Base-by-base conservation (phyloP, 371 early-diverging fungal species). In the Rhizopus delemar region DNA sequence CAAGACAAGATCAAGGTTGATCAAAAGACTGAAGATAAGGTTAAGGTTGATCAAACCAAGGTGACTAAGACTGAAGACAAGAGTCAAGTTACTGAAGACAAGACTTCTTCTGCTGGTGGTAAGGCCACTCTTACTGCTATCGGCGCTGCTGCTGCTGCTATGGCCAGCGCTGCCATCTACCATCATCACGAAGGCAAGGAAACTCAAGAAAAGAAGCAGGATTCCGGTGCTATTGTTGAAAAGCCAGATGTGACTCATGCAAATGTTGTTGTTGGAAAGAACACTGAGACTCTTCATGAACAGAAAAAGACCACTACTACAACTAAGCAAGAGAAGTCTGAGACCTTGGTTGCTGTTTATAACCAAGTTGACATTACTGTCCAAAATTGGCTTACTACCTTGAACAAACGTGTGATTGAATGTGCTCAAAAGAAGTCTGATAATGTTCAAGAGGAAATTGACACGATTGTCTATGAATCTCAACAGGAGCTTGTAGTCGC, bases 131-230 rank as follows among this genome's bases (percentile, higher is more conserved):
- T 43, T 4, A 53, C 64, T n/a, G 64, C 61, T 49, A 41, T 57
- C 43, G 66, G 66, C 16, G 57, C 68, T 41, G 68, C 63, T n/a
- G 61, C 68, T 15, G 60, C 63, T 39, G 63, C 63, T 11, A 53
- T 57, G 29, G 68, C 60, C 13, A 56, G 57, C 46, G 61, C 60
- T 46, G 53, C 68, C 16, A 53, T 63, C 34, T 41, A 41, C 12
- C 63, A 62, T 43, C 63, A 68, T 22, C 49, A 56, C 34, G 60
- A 68, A 49, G 57, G 45, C 41, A 60, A 63, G 45, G 52, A 57
- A n/a, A 28, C 12, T 8, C 15, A 9, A n/a, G 53, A 60, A 16
- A 49, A 13, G 12, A 57, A 57, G 41, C 49, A 62, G 34, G 35
- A 62, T 4, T 41, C 55, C 28, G 16, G 8, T 32, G 56, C 35